A percentile compares a stretch with the other conserved stretches of the same genome.
Conservation (phyloP, 495 filamentous ascomycete genomes). For the Pyrenopolyporus hunteri region DNA sequence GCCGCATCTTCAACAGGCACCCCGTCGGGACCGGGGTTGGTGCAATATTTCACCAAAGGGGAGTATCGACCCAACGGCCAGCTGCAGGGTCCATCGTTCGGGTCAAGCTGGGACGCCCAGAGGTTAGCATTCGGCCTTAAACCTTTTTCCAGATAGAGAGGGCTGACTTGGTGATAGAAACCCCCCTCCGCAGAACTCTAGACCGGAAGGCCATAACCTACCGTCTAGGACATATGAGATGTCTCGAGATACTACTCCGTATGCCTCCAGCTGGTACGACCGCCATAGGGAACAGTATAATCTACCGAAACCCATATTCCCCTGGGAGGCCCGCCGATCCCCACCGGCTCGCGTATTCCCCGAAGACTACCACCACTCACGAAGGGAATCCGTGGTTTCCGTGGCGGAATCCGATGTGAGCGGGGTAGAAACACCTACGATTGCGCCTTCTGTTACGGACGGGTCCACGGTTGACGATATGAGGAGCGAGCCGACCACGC, state of each 20-base stretch:
- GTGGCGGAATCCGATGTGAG: too few relatives aligned
- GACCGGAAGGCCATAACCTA: conserved; percentile 79
- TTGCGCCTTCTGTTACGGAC: conserved; percentile 46
- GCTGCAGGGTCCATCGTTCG: conserved; percentile 11
- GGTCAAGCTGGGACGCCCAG: conserved; percentile 50
- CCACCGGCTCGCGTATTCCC: conserved; percentile 76
- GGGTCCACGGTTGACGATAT: conserved; percentile 44
- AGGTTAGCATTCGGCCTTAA: conserved; percentile 37
- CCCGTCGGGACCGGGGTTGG: conserved; percentile 44
- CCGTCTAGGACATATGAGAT: conserved; percentile 75
- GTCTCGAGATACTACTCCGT: conserved; percentile 72
- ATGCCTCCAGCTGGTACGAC: conserved; percentile 86
- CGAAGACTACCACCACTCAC: conserved; percentile 38
- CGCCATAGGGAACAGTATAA: conserved; percentile 64
- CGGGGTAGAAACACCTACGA: conserved; percentile 7
- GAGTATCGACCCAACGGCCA: conserved; percentile 55
- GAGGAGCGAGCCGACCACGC: conserved; percentile 52
- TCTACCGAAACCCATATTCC: conserved; percentile 74
- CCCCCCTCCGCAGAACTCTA: conserved; percentile 73
- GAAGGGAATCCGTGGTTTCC: background rate
- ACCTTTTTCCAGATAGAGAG: background rate
- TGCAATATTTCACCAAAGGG: conserved; percentile 59
- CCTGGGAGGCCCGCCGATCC: conserved; percentile 75
- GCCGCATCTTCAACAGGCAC: background rate
- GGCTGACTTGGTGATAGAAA: conserved; percentile 57